Base-by-base conservation (phyloP, 495 filamentous ascomycete genomes). In the Penicillium manginii region DNA sequence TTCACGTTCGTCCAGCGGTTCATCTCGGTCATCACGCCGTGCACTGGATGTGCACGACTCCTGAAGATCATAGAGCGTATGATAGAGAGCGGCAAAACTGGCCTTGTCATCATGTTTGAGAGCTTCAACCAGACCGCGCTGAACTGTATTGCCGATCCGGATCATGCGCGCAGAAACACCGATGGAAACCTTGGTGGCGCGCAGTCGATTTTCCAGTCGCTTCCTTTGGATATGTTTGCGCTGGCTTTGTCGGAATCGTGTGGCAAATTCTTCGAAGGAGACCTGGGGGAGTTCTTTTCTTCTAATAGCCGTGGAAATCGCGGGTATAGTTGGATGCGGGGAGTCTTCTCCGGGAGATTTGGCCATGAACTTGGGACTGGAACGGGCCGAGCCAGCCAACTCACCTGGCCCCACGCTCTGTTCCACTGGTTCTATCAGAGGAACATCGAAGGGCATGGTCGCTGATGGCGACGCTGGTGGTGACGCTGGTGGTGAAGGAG, bases 71-170 rank as follows among this genome's bases (percentile, higher is more conserved):
- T 92, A 87, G 58, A 96, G 81, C 50, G 91, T 88, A 79, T 93
- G 90, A 72, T 93, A 96, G 47, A 97, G 78, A 66, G 84, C 84
- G 53, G 88, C 89, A 76, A 98, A 98, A 62, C 82, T 87, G 65
- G 86, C 86, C 78, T 94, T 96, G 73, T 97, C 91, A 69, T 96
- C 93, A 48, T 88, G 86, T 63, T 89, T 89, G 73, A 96, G 91
- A 67, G 85, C 84, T 66, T 98, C 93, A 61, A 94, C 90, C 66
- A 98, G 78, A 61, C 89, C 91, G 17, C 88, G 84, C 73, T 94
- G 88, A 51, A 90, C 86, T 43, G 90, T 84, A 63, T 89, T 86
- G 53, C 90, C 89, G 59, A 88, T 87, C 57, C 90, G 85, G 72
- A 88, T 83, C 69, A 96, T 81, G 53, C 93, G 89, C 60, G 91